Conservation (phyloP, 805 yeast genomes). For the Candida mattraensis region DNA sequence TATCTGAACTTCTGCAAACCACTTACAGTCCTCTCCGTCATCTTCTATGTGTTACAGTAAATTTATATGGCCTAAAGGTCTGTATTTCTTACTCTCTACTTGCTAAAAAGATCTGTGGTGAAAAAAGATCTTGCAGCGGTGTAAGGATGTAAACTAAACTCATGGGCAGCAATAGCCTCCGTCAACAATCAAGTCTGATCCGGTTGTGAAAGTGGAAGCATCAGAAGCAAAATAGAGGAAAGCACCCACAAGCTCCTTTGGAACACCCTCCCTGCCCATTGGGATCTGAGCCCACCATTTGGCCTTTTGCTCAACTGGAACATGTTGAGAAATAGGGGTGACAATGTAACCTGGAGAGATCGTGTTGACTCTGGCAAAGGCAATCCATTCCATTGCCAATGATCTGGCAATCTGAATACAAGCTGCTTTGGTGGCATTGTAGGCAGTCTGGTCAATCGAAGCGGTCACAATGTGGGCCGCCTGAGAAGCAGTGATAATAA, state of each 20-base stretch:
- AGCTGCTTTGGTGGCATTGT: conserved; percentile 47
- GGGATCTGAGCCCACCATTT: conserved; percentile 39
- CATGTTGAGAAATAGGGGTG: conserved; percentile 38
- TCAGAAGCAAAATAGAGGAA: conserved; percentile 53
- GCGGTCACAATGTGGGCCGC: conserved; percentile 50
- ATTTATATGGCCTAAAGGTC: too few species aligned
- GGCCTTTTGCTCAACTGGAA: conserved; percentile 15
- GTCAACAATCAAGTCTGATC: conserved; percentile 49
- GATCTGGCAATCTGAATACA: conserved; percentile 44
- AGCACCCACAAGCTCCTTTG: conserved; percentile 52
- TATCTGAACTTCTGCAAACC: too few species aligned
- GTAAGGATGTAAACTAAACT: too few species aligned
- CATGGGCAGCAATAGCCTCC: conserved; percentile 42
- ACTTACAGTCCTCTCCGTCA: too few species aligned
- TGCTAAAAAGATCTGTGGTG: too few species aligned
- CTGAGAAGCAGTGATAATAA: conserved; percentile 52
- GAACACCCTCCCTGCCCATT: conserved; percentile 49
- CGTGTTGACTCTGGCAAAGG: conserved; percentile 47
- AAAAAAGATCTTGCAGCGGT: too few species aligned
- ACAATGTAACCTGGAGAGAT: conserved; percentile 50
- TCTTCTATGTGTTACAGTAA: too few species aligned
- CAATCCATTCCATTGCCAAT: conserved; percentile 45
- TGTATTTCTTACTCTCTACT: too few species aligned
- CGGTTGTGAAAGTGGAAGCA: conserved; percentile 52
- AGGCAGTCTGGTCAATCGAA: conserved; percentile 47